Evolutionary conservation across 441 rosid genomes (phyloP), one percentile per base, ranked within the genome.

Genomic region (Pelargonium australe): DNA sequence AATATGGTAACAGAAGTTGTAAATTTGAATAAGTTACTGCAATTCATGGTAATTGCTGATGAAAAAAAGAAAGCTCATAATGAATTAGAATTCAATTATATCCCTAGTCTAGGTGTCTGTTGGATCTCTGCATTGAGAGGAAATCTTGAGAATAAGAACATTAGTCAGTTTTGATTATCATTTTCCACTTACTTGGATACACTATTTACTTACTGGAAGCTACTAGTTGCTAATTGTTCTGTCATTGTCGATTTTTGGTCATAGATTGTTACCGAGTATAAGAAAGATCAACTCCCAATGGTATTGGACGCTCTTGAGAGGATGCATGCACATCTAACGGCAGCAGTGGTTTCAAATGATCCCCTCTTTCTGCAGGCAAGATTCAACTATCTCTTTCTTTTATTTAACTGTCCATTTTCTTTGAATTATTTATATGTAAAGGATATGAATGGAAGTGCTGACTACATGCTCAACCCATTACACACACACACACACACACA

Each of bases 311-410:
- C 86, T 76, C 80, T 94, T 67, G 97, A 91, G 79, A 86, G 82
- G 78, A 94, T 94, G 97, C 92, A 91, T 34, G 99, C 97, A 13
- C 97, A 90, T 82, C 74, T 95, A 78, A 91, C 99, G 0, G 99
- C 97, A 12, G 99, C 99, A 3, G 87, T 95, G 66, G 97, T 91
- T 68, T 95, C 99, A 58, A 95, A 95, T 14, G 94, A 95, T 80
- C 90, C 81, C 57, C 79, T 86, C 63, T 95, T 95, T 74, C 74
- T 91, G 65, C 99, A 95, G 97, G 99, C 78, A 72, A 79, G 73
- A 62, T 70, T 68, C 6, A 55, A 17, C 70, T 57, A 34, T 37
- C 66, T 70, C 9, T 12, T 17, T 19, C 1, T 23, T 61, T 57
- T 34, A 7, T 3, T 43, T 34, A 0, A 0, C 58, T 5, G 3